Evolutionary conservation across 2,329 filamentous ascomycete species (phyloP), one percentile per base, ranked within the genome.

Genomic region (Epichloe gansuensis): DNA sequence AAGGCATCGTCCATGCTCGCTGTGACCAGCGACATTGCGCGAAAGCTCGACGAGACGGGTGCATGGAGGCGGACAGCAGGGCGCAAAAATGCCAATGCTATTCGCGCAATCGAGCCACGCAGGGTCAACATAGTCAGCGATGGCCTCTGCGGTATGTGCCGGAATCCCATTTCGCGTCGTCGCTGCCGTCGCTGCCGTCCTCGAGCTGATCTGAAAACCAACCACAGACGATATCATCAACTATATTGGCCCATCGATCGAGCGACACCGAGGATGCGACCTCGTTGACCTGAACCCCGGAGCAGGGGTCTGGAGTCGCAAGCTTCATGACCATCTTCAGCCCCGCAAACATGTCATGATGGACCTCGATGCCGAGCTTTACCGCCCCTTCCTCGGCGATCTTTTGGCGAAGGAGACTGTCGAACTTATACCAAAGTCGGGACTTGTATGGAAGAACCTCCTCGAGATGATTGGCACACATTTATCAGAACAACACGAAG

Each of bases 211-310:
- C 8, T 9, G 27, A 9, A 43, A 17, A 21, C 13, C 36, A 44
- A 49, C 9, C n/a, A 13, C 49, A 82, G 85, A 89, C 61, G 82
- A 91, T 59, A 71, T 86, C 13, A 60, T 95, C 45, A 64, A 78
- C 6, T 87, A 87, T 54, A 69, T 94, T n/a, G 80, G 77, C 2
- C 76, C 78, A 1, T 81, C 81, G 3, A 75, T 97, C 17, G 70
- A 80, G 36, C 77, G 80, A 44, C 84, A 93, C 65, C 71, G 74
- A 48, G 87, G 87, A 51, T 89, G 90, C 68, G 89, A 95, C 60
- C 76, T 97, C 44, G 72, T 98, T 60, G 91, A 97, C 63, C 72
- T 95, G 52, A 88, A 90, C 64, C 91, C 91, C 0, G 89, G 89
- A 13, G 71, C 71, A 1, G 88, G 89, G 8, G 51, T 95, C 2